These are phyloP conservation scores for Emmonsiellopsis sp. DNA, from an alignment of 2,329 filamentous ascomycete species.

Conservation along the genomic window DNA sequence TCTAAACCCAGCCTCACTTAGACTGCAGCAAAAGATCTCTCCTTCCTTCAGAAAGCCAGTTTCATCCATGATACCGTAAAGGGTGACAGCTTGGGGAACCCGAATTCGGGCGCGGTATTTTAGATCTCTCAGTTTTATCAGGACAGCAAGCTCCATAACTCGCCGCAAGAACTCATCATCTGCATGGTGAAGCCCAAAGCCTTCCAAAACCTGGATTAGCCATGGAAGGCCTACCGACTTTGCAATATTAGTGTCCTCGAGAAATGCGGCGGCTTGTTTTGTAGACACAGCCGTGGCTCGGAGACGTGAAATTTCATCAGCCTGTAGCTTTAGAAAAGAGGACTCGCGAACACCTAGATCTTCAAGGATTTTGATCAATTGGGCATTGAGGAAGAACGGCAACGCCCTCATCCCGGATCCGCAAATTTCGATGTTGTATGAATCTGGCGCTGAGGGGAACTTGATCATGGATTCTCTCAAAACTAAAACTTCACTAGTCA, in stretches of 20 bases:
- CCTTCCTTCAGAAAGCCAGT: conserved; percentile 57
- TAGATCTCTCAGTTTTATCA: conserved; percentile 62
- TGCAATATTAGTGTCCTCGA: conserved; percentile 55
- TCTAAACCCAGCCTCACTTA: conserved; percentile 27
- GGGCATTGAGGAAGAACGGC: conserved; percentile 64
- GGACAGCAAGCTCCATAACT: conserved; percentile 59
- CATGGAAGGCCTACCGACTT: conserved; percentile 51
- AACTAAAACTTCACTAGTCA: conserved; percentile 50
- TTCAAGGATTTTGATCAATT: conserved; percentile 78
- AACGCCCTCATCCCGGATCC: conserved; percentile 56
- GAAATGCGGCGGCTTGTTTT: conserved; percentile 56
- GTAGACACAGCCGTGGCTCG: conserved; percentile 50
- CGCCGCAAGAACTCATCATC: conserved; percentile 61
- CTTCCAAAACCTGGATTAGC: conserved; percentile 51
- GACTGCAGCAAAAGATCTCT: conserved; percentile 58
- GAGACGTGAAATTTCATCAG: conserved; percentile 51
- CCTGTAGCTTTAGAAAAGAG: conserved; percentile 59
- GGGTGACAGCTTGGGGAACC: conserved; percentile 59
- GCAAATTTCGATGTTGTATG: conserved; percentile 19
- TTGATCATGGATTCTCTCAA: conserved; percentile 73
- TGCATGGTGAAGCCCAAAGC: conserved; percentile 55
- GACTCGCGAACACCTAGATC: conserved; percentile 54
- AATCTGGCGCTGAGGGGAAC: conserved; percentile 59
- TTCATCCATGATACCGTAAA: conserved; percentile 81
- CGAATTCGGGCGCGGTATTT: conserved; percentile 74